A percentile compares a stretch with the other conserved stretches of the same genome.
These are phyloP conservation scores for Rhytidiadelphus loreus DNA, from an alignment of 225 moss, liverwort and hornwort species.

Conservation along the genomic window DNA sequence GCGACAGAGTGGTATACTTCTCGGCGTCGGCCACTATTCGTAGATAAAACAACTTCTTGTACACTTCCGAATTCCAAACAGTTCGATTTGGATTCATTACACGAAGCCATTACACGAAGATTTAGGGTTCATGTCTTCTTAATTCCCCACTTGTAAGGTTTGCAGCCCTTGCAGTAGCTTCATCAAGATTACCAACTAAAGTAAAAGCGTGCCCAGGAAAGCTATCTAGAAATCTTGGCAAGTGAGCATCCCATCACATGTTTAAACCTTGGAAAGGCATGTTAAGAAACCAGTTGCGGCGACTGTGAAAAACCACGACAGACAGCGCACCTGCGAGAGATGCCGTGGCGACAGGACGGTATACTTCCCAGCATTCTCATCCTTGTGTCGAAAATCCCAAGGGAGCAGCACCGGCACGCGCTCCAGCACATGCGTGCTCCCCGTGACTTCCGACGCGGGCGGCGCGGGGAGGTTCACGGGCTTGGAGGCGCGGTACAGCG, in stretches of 20 bases:
- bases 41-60: not conserved
- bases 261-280: not conserved
- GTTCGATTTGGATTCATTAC: not conserved
- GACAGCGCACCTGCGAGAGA: conserved; percentile 41
- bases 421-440: conserved; percentile 29
- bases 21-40: not conserved
- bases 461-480: conserved; percentile 59
- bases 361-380: conserved; percentile 43
- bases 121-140: not conserved
- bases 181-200: not conserved
- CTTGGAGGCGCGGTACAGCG: conserved; percentile 47
- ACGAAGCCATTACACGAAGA: not conserved
- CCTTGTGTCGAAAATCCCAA: conserved; percentile 48
- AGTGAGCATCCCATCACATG: not conserved
- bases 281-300: not conserved
- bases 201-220: not conserved
- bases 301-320: not conserved
- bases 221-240: not conserved
- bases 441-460: conserved; percentile 36
- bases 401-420: conserved; percentile 45
- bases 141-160: not conserved
- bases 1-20: not conserved
- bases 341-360: conserved; percentile 31
- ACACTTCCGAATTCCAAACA: not conserved
- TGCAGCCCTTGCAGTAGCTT: not conserved